Base-by-base conservation (phyloP, 495 filamentous ascomycete species). In the Lasiosphaeriaceae sp. region DNA sequence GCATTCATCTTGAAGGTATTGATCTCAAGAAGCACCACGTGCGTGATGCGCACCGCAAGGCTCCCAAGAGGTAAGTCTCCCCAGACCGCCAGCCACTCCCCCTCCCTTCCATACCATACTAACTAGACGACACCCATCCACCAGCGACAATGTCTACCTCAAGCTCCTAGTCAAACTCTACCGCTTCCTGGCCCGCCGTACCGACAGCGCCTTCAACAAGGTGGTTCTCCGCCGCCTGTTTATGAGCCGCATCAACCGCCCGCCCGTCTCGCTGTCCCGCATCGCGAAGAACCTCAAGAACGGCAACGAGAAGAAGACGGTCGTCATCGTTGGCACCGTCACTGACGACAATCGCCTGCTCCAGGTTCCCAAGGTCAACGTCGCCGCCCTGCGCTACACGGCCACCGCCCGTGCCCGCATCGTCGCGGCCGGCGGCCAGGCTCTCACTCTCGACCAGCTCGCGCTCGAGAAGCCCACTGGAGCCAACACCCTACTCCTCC, bases 101-200 rank as follows among this genome's bases (percentile, higher is more conserved):
- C 26, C 4, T 31, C 26, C 26, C 4, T 31, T n/a, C n/a, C n/a
- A n/a, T n/a, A n/a, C 47, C 11, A 50, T 12, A 9, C n/a, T 11
- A 11, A 31, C 16, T 12, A 6, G n/a, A 11, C 47, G 9, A 4
- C 47, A 20, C 47, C 20, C 20, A 34, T 23, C 19, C 20, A 3
- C 49, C 49, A 94, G 88, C 80, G 90, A 96, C 78, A 97, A 98
- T 81, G 90, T 92, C 65, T 97, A 97, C 79, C 82, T 97, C 69
- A 90, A 92, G 83, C 87, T 98, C 64, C 82, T 97, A 71, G 92
- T 97, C 78, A 97, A 97, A 86, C 89, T 98, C 22, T 98, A 97
- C 85, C 87, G 88, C 79, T 98, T 98, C 87, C 80, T 98, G 68
- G 88, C 92, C 67, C 92, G 93, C 77, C 91, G 93, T 71, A 98